A percentile compares a stretch with the other conserved stretches of the same genome.
phyloP scores from a whole-genome alignment of 2,329 filamentous ascomycete genomes.

The Cladosporium halotolerans region DNA sequence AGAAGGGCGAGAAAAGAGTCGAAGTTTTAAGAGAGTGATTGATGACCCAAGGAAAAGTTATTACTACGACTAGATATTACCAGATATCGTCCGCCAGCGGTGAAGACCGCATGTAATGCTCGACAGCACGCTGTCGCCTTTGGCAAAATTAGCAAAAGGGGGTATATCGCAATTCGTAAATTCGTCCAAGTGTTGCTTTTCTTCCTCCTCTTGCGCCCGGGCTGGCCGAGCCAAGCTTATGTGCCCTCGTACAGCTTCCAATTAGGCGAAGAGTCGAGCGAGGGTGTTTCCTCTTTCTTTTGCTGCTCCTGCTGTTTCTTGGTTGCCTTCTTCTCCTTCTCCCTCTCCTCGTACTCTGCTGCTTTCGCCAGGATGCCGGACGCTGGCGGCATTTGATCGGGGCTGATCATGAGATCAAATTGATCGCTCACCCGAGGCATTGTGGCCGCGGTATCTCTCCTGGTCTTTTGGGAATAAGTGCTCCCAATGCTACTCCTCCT shows the following conservation, averaged over 20 bases:
- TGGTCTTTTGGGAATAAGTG: neutral
- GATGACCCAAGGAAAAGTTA: neutral
- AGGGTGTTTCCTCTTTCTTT: neutral
- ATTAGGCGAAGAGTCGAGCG: slow-evolving; percentile 4
- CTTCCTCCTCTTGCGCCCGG: slow-evolving; percentile 1
- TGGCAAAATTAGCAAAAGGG: neutral
- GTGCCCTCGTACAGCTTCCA: slow-evolving; percentile 12
- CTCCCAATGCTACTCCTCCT: neutral
- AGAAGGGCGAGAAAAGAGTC: neutral
- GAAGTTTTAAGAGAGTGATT: neutral
- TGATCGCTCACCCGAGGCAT: slow-evolving; percentile 5
- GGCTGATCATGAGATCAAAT: slow-evolving; percentile 9
- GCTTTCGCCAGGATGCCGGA: slow-evolving; percentile 5
- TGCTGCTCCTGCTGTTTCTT: neutral
- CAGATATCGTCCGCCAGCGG: slow-evolving; percentile 8
- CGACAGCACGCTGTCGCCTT: slow-evolving; percentile 10
- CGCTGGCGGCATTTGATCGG: slow-evolving; percentile 4
- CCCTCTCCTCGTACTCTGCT: slow-evolving; percentile 6
- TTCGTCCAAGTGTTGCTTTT: slow-evolving; percentile 1
- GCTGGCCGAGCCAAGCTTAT: slow-evolving; percentile 1
- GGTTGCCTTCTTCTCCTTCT: neutral
- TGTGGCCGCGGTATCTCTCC: neutral
- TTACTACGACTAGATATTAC: slow-evolving; percentile 12
- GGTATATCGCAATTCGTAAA: slow-evolving; percentile 6
- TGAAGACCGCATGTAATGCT: slow-evolving; percentile 3